Percentiles rank a stretch among this genome's conserved stretches.
Conservation (phyloP, 2,329 filamentous ascomycete species). For the Phyllosticta ampelicida region DNA sequence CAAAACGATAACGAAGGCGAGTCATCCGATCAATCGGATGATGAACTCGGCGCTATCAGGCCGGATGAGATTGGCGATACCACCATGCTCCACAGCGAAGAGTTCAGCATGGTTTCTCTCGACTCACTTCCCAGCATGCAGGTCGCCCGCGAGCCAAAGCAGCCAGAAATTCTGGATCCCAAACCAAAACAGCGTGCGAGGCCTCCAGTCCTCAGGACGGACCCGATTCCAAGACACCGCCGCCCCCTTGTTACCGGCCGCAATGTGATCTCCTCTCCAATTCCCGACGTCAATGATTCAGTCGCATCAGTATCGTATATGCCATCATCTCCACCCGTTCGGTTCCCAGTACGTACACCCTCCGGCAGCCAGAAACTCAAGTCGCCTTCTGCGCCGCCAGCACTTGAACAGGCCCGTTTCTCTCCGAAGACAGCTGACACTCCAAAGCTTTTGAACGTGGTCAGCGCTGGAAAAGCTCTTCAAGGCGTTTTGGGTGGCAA, state of each 20-base stretch:
- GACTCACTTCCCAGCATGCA: slow-evolving; percentile 32
- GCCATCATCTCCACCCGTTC: slow-evolving; percentile 14
- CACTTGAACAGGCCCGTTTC: slow-evolving; percentile 16
- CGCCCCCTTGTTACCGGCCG: not conserved
- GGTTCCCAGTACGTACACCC: slow-evolving; percentile 20
- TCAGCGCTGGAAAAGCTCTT: slow-evolving; percentile 29
- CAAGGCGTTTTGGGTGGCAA: slow-evolving; percentile 25
- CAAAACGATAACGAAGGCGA: slow-evolving; percentile 2
- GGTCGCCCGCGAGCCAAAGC: slow-evolving; percentile 17
- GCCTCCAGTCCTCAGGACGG: not conserved
- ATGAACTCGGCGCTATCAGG: slow-evolving; percentile 6
- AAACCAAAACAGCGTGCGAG: not conserved
- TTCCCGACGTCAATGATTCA: slow-evolving; percentile 5
- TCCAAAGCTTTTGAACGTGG: slow-evolving; percentile 20
- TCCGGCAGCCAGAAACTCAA: slow-evolving; percentile 15
- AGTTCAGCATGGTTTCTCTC: slow-evolving; percentile 41
- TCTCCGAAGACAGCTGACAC: slow-evolving; percentile 3
- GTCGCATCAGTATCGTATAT: slow-evolving; percentile 9
- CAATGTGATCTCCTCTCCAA: not conserved
- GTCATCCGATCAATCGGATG: not conserved
- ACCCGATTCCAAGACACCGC: not conserved
- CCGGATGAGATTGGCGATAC: slow-evolving; percentile 27
- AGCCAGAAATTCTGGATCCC: not conserved
- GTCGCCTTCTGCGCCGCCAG: slow-evolving; percentile 22
- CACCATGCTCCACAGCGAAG: slow-evolving; percentile 38